phyloP scores from a whole-genome alignment of 768 basidiomycete species.

The Podaxis sp. region DNA sequence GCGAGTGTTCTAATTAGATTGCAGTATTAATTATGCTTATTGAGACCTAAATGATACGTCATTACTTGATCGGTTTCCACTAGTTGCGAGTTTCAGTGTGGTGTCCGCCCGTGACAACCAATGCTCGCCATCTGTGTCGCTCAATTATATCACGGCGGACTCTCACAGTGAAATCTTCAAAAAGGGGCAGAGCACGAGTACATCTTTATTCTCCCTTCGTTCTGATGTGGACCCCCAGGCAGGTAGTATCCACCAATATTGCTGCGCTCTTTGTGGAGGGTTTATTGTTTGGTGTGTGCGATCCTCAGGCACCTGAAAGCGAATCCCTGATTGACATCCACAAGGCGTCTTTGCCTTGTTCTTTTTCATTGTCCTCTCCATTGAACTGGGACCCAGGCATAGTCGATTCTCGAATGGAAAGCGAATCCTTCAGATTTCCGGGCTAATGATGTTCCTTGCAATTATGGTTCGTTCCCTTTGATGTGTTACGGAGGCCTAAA shows the following conservation, averaged over 20 bases:
- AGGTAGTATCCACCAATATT: neutral
- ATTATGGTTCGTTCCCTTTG: neutral
- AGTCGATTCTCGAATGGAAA: neutral
- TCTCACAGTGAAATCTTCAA: too few species aligned
- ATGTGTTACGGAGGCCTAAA: neutral
- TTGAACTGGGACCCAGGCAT: neutral
- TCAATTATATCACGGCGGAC: too few species aligned
- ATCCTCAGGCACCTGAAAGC: neutral
- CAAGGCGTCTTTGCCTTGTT: neutral
- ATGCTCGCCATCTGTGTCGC: too few species aligned
- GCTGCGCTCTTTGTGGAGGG: constrained; percentile 2
- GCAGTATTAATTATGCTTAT: too few species aligned
- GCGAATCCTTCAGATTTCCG: neutral
- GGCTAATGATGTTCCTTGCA: neutral
- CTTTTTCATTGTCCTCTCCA: neutral
- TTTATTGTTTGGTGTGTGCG: neutral
- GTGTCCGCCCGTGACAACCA: too few species aligned
- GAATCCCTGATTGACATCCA: neutral
- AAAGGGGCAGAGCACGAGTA: too few species aligned
- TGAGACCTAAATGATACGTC: too few species aligned
- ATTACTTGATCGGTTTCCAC: too few species aligned
- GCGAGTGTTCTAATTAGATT: too few species aligned
- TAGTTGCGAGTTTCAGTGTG: too few species aligned
- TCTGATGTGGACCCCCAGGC: neutral
- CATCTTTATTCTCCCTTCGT: neutral